A percentile compares a stretch with the other conserved stretches of the same genome.
Evolutionary conservation across 805 yeast species (phyloP).

Genomic region (Blastobotrys robertii): DNA sequence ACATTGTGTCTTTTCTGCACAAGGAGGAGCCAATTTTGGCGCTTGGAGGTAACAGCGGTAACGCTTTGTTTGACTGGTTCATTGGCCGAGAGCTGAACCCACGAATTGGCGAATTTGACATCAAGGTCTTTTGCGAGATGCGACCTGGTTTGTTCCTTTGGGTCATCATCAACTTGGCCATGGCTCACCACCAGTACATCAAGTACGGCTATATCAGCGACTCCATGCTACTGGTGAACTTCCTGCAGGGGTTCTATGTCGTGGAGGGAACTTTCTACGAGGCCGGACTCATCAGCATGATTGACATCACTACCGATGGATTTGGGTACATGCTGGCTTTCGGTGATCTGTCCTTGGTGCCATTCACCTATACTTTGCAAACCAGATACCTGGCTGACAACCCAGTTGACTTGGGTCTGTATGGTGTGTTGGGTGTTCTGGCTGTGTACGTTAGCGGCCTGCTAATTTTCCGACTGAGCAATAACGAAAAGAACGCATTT

Average conservation of each 20-base stretch:
- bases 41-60: conserved; percentile 77
- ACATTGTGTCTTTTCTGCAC: conserved; percentile 50
- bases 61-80: conserved; percentile 79
- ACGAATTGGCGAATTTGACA: conserved; percentile 72
- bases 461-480: conserved; percentile 74
- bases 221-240: conserved; percentile 59
- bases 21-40: conserved; percentile 66
- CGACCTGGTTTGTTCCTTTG: conserved; percentile 90
- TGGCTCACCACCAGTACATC: conserved; percentile 72
- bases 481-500: conserved; percentile 76
- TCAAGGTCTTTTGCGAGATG: conserved; percentile 85
- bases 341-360: conserved; percentile 89
- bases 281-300: conserved; percentile 84
- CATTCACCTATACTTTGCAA: conserved; percentile 84
- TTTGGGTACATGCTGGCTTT: conserved; percentile 94
- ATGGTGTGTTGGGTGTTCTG: conserved; percentile 33
- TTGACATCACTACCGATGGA: conserved; percentile 93
- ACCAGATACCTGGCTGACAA: conserved; percentile 67
- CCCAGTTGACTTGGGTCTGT: conserved; percentile 43
- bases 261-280: conserved; percentile 90
- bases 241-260: conserved; percentile 71
- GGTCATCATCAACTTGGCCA: conserved; percentile 67
- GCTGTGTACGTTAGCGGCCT: conserved; percentile 53
- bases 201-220: conserved; percentile 50
- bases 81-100: conserved; percentile 96